Base-by-base conservation (phyloP, 2,329 filamentous ascomycete species). In the Aspergillus pseudotamarii region DNA sequence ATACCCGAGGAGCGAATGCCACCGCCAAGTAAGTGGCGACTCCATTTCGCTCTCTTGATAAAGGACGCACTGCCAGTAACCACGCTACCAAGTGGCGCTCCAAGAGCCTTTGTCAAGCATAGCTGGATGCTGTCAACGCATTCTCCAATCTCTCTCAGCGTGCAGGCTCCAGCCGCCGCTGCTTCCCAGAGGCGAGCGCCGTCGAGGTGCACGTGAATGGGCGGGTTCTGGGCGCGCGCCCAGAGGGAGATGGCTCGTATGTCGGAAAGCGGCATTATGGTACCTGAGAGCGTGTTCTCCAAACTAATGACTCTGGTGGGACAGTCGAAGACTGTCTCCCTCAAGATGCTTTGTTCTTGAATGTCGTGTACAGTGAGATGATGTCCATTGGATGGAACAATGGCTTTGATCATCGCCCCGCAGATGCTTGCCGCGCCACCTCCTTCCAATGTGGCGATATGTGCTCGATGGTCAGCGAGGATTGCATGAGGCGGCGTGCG, bases 121-220 rank as follows among this genome's bases (percentile, higher is more conserved):
- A 94, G 78, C 63, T 83, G 89, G 11, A 92, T 80, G 53, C 85
- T 90, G 72, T 94, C 89, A 71, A 92, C 91, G 64, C 85, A 83
- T 1, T 78, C 80, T 68, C 85, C 88, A 73, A 85, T 91, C 1
- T 91, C 89, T 3, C 83, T 78, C 26, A 93, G 76, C 0, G 81
- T 82, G 0, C 86, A 88, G 0, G 86, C 87, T 1, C 86, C 88
- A 0, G 89, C 84, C 2, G 85, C 88, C 0, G 90, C 88, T 16
- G 89, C 91, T 73, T 94, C 90, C 90, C 91, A 93, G 14, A 94
- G 78, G 2, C 91, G 81, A 2, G 91, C 91, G 5, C 91, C 91
- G 70, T 94, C 91, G 64, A 90, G 81, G 74, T 94, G 91, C 76
- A 92, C 80, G 59, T 84, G 82, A 62, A 93, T 87, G 21, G 78